Percentiles rank a stretch among this genome's conserved stretches.
Conservation (phyloP, 129 eudicot genomes). For the Lactuca saligna region DNA sequence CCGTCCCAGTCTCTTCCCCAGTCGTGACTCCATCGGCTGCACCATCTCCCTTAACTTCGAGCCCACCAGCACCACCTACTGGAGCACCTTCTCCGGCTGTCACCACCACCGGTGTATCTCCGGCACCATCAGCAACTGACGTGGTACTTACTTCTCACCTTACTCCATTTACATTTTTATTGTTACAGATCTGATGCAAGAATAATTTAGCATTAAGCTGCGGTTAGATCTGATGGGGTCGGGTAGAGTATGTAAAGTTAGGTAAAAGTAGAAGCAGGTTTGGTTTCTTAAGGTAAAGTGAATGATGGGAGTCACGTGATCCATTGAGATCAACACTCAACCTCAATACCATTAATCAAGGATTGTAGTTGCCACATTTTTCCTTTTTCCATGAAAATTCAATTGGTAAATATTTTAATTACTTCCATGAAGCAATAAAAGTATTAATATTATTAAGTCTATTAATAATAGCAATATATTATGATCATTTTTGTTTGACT, state of each 20-base stretch:
- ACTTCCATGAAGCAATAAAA: not conserved
- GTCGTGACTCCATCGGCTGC: slow-evolving; percentile 31
- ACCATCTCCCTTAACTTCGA: slow-evolving; percentile 29
- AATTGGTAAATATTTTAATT: not conserved
- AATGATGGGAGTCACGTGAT: slow-evolving; percentile 34
- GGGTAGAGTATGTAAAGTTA: not conserved
- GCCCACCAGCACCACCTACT: slow-evolving; percentile 57
- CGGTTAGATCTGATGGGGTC: not conserved
- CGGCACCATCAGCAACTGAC: slow-evolving; percentile 51
- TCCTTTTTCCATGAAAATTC: no score
- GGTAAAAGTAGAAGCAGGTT: not conserved
- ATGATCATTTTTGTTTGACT: no score
- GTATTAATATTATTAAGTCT: not conserved
- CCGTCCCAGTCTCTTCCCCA: slow-evolving; percentile 45
- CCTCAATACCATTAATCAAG: not conserved
- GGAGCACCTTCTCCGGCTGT: slow-evolving; percentile 48
- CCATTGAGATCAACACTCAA: slow-evolving; percentile 12
- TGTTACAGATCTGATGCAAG: not conserved
- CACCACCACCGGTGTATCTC: slow-evolving; percentile 24
- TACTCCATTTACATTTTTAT: not conserved
- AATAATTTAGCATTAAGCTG: not conserved
- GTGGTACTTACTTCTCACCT: slow-evolving; percentile 33
- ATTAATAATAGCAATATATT: no score
- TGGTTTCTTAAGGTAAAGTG: not conserved
- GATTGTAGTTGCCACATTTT: no score